A percentile compares a stretch with the other conserved stretches of the same genome.
phyloP scores from a whole-genome alignment of 495 filamentous ascomycete species.

The Aspergillus taichungensis region DNA sequence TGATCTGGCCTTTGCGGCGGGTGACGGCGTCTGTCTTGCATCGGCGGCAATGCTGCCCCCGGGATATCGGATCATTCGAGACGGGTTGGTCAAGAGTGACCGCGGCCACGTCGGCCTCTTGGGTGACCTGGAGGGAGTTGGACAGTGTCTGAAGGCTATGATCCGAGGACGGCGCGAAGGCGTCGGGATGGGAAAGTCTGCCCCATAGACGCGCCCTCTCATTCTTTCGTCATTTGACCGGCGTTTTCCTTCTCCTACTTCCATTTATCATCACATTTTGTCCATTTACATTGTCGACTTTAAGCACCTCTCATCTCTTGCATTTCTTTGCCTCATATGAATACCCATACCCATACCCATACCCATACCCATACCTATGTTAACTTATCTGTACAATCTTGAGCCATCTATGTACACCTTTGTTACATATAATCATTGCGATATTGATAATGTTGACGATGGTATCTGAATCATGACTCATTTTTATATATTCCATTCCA shows the following conservation, averaged over 20 bases:
- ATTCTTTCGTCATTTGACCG: neutral
- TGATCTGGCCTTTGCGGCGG: conserved; percentile 74
- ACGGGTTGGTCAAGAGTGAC: conserved; percentile 69
- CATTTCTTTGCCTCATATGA: too few relatives aligned
- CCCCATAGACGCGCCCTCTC: neutral
- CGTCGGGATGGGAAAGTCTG: conserved; percentile 47
- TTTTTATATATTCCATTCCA: too few relatives aligned
- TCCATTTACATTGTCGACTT: too few relatives aligned
- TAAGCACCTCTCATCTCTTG: too few relatives aligned
- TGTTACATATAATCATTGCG: too few relatives aligned
- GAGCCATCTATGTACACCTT: too few relatives aligned
- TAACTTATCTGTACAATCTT: too few relatives aligned
- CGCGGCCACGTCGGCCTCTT: conserved; percentile 79
- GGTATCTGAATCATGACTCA: too few relatives aligned
- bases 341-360: too few relatives aligned
- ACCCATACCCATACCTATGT: too few relatives aligned
- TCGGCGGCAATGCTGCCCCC: conserved; percentile 75
- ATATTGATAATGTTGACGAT: too few relatives aligned
- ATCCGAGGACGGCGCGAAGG: conserved; percentile 57
- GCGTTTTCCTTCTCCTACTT: neutral
- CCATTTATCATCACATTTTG: neutral
- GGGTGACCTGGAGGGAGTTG: conserved; percentile 77
- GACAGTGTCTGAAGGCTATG: conserved; percentile 61
- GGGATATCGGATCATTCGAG: conserved; percentile 63
- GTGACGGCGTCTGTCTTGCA: conserved; percentile 86